These are phyloP conservation scores for Cadophora malorum DNA, from an alignment of 2,329 filamentous ascomycete genomes.

Conservation along the genomic window DNA sequence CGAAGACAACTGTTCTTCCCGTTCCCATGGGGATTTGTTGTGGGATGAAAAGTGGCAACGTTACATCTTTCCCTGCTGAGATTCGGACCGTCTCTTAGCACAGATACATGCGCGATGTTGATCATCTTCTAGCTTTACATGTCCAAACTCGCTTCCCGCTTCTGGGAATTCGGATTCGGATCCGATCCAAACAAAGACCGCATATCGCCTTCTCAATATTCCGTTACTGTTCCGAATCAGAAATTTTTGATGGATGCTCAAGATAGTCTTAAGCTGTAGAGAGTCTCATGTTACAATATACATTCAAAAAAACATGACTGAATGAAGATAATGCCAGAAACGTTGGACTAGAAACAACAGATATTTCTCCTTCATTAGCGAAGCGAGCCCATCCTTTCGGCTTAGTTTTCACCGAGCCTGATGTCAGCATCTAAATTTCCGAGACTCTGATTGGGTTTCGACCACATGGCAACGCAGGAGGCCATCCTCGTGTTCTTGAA, in stretches of 20 bases:
- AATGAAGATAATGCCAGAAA: not conserved
- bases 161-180: not conserved
- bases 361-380: not conserved
- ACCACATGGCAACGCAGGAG: not conserved
- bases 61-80: constrained; percentile 13
- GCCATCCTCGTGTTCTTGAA: not conserved
- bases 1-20: not conserved
- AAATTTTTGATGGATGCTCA: too few species aligned
- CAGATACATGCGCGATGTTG: not conserved
- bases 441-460: not conserved
- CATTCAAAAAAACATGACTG: not conserved
- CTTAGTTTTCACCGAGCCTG: constrained; percentile 1
- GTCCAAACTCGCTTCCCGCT: not conserved
- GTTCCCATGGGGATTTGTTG: not conserved
- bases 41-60: not conserved
- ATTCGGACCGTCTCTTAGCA: constrained; percentile 12
- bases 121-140: constrained; percentile 5
- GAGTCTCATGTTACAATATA: too few species aligned
- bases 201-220: not conserved
- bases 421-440: not conserved
- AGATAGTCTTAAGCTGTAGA: too few species aligned
- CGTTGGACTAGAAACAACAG: not conserved
- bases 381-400: not conserved
- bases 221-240: too few species aligned
- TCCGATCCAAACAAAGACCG: not conserved